These are phyloP conservation scores for Myxozyma mucilagina DNA, from an alignment of 805 yeast genomes.

Conservation along the genomic window DNA sequence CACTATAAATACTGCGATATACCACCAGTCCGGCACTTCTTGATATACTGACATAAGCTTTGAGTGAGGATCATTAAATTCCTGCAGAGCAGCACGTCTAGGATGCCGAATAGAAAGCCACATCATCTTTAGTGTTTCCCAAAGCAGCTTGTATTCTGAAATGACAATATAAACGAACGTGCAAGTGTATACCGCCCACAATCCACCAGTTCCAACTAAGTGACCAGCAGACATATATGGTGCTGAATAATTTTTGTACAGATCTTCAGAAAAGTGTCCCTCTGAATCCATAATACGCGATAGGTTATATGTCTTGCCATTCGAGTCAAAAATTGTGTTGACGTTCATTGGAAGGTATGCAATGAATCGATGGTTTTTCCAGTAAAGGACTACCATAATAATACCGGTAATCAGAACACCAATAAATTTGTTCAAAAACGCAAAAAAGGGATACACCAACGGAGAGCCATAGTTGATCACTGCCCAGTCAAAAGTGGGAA, in stretches of 20 bases:
- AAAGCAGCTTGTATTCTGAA: conserved; percentile 32
- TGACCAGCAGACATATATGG: conserved; percentile 60
- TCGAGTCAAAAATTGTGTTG: conserved; percentile 39
- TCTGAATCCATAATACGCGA: conserved; percentile 47
- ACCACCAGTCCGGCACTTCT: conserved; percentile 55
- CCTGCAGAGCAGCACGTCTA: conserved; percentile 37
- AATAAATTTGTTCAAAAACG: conserved; percentile 38
- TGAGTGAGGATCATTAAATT: conserved; percentile 38
- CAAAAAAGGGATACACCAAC: conserved; percentile 49
- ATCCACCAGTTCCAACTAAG: conserved; percentile 40
- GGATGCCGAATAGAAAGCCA: conserved; percentile 21
- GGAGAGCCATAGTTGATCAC: conserved; percentile 43
- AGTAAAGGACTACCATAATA: conserved; percentile 42
- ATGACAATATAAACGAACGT: conserved; percentile 13
- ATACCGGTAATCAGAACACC: conserved; percentile 42
- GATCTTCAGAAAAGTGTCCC: conserved; percentile 48
- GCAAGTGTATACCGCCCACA: conserved; percentile 14
- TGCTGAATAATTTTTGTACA: conserved; percentile 54
- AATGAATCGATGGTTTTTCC: conserved; percentile 52
- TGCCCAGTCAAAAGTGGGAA: conserved; percentile 50
- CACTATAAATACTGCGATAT: conserved; percentile 45
- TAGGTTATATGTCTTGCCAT: conserved; percentile 47
- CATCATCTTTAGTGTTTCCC: conserved; percentile 41
- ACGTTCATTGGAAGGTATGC: conserved; percentile 54
- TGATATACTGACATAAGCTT: conserved; percentile 9